Base-by-base conservation (phyloP, 2,329 filamentous ascomycete species). In the Colletotrichum aenigma region DNA sequence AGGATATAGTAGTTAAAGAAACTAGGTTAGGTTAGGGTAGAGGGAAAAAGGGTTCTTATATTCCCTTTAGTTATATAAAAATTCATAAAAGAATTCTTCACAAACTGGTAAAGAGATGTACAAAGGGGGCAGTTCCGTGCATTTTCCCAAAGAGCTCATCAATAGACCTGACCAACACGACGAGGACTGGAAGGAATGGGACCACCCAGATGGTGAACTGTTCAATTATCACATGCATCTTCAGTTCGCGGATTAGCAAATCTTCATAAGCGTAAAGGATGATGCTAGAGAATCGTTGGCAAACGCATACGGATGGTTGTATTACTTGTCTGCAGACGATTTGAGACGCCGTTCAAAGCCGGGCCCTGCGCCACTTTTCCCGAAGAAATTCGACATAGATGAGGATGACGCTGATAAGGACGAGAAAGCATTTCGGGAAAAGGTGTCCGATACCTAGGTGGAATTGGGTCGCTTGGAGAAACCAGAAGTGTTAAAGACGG, bases 311-410 rank as follows among this genome's bases (percentile, higher is more conserved):
- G 38, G 38, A 43, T 43, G 38, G 12, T 43, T 43, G 0, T 43
- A 43, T 43, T 0, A 43, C 38, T 1, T 0, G 0, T 38, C 18
- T 43, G 38, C 9, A 1, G 38, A 43, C 38, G 9, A 10, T 43
- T 0, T 43, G 0, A 43, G 38, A 6, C 38, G 38, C 12, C 8
- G 38, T 43, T 43, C 38, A 43, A 0, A 43, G 38, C 38, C 38
- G 38, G 38, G 38, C 38, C 38, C 38, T 4, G 9, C 0, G 38
- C 38, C 38, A 12, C 38, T 5, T n/a, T 43, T n/a, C n/a, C 38
- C 18, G 38, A 43, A 43, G 38, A 43, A 43, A 0, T 43, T 12
- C 1, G 38, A 43, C 18, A 6, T 18, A 6, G 38, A 43, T 43
- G 38, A 43, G 38, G 18, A 43, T 1, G 36, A 38, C 16, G 4